Conservation (phyloP, 768 basidiomycete genomes). For the Pleurotus tuoliensis region DNA sequence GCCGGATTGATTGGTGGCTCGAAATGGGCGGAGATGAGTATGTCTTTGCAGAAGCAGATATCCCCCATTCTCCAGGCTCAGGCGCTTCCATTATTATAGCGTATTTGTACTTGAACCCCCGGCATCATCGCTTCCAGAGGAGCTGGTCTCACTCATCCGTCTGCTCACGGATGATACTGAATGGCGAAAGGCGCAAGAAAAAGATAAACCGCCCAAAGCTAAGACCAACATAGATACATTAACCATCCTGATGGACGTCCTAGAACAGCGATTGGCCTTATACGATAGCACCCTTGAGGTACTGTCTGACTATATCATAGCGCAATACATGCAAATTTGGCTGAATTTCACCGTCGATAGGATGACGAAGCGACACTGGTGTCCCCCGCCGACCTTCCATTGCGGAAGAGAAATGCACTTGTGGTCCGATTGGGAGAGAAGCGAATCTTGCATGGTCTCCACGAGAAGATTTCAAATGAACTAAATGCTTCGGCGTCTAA, state of each 20-base stretch:
- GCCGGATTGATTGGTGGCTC: slow-evolving; percentile 90
- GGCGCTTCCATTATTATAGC: slow-evolving; percentile 24
- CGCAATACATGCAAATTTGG: background rate
- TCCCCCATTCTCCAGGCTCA: background rate
- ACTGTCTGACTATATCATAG: slow-evolving; percentile 2
- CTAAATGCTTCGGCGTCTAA: background rate
- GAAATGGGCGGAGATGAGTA: slow-evolving; percentile 90
- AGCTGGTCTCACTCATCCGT: slow-evolving; percentile 60
- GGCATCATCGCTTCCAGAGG: slow-evolving; percentile 47
- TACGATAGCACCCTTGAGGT: slow-evolving; percentile 66
- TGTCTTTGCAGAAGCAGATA: slow-evolving; percentile 20
- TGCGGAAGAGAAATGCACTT: slow-evolving; percentile 57
- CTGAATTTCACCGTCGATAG: slow-evolving; percentile 16
- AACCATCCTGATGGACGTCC: slow-evolving; percentile 41
- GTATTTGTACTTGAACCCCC: slow-evolving; percentile 49
- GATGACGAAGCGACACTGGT: slow-evolving; percentile 51
- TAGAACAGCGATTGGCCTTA: slow-evolving; percentile 44
- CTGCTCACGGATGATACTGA: slow-evolving; percentile 56
- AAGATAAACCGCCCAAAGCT: slow-evolving; percentile 73
- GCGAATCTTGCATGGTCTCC: slow-evolving; percentile 43
- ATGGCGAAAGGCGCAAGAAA: slow-evolving; percentile 56
- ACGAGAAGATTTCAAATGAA: slow-evolving; percentile 17
- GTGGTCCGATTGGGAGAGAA: slow-evolving; percentile 82
- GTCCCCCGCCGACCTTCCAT: slow-evolving; percentile 21
- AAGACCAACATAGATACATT: slow-evolving; percentile 48